phyloP scores from a whole-genome alignment of 2,329 filamentous ascomycete genomes.

The Diaporthe amygdali region DNA sequence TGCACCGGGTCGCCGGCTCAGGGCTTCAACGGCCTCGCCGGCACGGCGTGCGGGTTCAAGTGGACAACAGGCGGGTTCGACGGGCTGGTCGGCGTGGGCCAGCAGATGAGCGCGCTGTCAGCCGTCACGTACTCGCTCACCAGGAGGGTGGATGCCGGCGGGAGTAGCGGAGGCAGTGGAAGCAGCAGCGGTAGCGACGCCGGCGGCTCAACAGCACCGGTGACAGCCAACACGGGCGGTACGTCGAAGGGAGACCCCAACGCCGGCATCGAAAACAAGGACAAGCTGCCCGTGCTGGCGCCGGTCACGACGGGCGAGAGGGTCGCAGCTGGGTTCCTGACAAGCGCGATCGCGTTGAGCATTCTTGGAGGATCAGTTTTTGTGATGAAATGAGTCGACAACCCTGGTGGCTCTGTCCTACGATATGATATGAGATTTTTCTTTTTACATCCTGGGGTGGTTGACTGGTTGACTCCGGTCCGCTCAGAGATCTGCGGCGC shows the following conservation, averaged over 20 bases:
- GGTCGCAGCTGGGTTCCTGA: constrained; percentile 62
- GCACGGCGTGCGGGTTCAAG: constrained; percentile 70
- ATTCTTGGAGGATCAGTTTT: constrained; percentile 57
- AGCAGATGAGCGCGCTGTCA: constrained; percentile 72
- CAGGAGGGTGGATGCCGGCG: constrained; percentile 31
- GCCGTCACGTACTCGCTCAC: constrained; percentile 67
- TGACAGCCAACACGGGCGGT: constrained; percentile 62
- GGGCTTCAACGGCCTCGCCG: constrained; percentile 55
- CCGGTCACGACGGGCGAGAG: constrained; percentile 56
- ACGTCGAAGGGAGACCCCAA: constrained; percentile 58
- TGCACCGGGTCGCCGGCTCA: constrained; percentile 53
- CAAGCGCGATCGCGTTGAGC: constrained; percentile 53
- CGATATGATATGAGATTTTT: constrained; percentile 23
- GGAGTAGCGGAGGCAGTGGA: constrained; percentile 8
- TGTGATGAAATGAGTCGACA: constrained; percentile 43
- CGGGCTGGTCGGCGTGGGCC: constrained; percentile 65
- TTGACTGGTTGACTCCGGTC: background rate
- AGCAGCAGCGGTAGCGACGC: constrained; percentile 16
- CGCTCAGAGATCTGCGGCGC: background rate
- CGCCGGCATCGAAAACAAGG: constrained; percentile 44
- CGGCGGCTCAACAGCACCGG: constrained; percentile 42
- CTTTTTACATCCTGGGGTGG: too few species aligned
- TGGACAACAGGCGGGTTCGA: constrained; percentile 67
- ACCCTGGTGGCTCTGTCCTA: constrained; percentile 17
- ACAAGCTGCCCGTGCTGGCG: constrained; percentile 33